Evolutionary conservation across 2,329 filamentous ascomycete genomes (phyloP).

Genomic region (Xylariales sp.): DNA sequence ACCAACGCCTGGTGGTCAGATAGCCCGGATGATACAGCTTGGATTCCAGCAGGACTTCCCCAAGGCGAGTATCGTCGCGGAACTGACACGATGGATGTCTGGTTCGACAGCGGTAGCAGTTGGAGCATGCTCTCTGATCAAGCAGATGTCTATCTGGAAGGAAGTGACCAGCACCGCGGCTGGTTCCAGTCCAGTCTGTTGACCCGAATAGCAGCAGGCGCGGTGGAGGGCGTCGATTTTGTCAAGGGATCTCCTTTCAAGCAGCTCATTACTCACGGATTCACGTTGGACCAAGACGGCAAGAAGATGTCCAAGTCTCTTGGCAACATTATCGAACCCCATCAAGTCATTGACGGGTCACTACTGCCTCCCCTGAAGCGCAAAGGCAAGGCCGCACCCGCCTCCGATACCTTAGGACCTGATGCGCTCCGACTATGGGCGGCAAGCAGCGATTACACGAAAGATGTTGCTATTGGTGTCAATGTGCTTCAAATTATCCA

Average conservation of each 20-base stretch:
- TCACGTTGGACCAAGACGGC: slow-evolving; percentile 83
- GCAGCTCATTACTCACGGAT: slow-evolving; percentile 90
- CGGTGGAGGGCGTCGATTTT: slow-evolving; percentile 27
- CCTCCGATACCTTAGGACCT: slow-evolving; percentile 71
- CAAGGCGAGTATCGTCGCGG: slow-evolving; percentile 67
- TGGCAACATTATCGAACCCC: slow-evolving; percentile 79
- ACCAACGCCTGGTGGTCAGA: slow-evolving; percentile 97
- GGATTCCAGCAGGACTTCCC: slow-evolving; percentile 65
- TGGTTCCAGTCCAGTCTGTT: slow-evolving; percentile 98
- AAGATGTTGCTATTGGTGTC: slow-evolving; percentile 78
- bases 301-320: slow-evolving; percentile 99
- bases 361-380: slow-evolving; percentile 66
- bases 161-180: slow-evolving; percentile 91
- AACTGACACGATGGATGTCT: slow-evolving; percentile 97
- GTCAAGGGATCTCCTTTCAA: slow-evolving; percentile 65
- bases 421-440: slow-evolving; percentile 90
- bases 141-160: slow-evolving; percentile 89
- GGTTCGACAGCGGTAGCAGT: slow-evolving; percentile 97
- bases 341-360: slow-evolving; percentile 80
- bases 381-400: slow-evolving; percentile 48
- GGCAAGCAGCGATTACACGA: slow-evolving; percentile 86
- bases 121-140: slow-evolving; percentile 62
- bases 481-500: slow-evolving; percentile 74
- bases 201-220: slow-evolving; percentile 70
- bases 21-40: slow-evolving; percentile 65